These are phyloP conservation scores for Neurospora africana DNA, from an alignment of 495 filamentous ascomycete species.

Conservation along the genomic window DNA sequence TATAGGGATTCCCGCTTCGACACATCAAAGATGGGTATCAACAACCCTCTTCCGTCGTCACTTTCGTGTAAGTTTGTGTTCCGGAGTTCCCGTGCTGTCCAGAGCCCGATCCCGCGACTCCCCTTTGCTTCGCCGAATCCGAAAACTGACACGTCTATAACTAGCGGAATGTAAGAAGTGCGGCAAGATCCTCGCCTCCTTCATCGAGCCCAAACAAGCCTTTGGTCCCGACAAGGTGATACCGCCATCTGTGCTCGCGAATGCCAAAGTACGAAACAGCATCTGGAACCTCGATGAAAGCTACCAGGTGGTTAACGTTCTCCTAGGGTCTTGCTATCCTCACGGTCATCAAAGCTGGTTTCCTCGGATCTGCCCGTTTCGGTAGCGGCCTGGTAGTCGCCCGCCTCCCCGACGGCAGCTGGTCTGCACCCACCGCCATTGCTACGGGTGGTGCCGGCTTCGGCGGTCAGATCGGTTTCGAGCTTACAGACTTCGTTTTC, in stretches of 20 bases:
- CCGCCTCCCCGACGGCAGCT: slow-evolving; percentile 78
- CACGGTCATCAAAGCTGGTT: slow-evolving; percentile 92
- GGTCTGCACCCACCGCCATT: slow-evolving; percentile 92
- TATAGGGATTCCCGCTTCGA: background rate
- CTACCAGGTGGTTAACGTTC: background rate
- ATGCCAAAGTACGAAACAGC: slow-evolving; percentile 64
- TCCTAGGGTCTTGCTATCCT: slow-evolving; percentile 82
- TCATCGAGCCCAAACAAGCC: slow-evolving; percentile 85
- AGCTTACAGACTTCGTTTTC: slow-evolving; percentile 97
- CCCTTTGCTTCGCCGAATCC: background rate
- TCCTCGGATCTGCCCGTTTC: slow-evolving; percentile 85
- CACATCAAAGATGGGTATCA: slow-evolving; percentile 36
- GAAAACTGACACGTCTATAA: slow-evolving; percentile 2
- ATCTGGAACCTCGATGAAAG: background rate
- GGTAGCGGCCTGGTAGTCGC: slow-evolving; percentile 92
- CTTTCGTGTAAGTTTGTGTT: slow-evolving; percentile 41
- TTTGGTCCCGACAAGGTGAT: slow-evolving; percentile 98
- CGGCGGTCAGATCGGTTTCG: slow-evolving; percentile 94
- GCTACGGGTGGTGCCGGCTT: slow-evolving; percentile 85
- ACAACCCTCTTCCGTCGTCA: slow-evolving; percentile 49
- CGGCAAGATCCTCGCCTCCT: slow-evolving; percentile 86
- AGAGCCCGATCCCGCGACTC: background rate
- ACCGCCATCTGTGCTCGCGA: slow-evolving; percentile 77
- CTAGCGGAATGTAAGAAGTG: slow-evolving; percentile 82
- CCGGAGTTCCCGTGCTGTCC: slow-evolving; percentile 10